Conservation (phyloP, 352 stramenopile genomes). For the Phytophthora quininea region DNA sequence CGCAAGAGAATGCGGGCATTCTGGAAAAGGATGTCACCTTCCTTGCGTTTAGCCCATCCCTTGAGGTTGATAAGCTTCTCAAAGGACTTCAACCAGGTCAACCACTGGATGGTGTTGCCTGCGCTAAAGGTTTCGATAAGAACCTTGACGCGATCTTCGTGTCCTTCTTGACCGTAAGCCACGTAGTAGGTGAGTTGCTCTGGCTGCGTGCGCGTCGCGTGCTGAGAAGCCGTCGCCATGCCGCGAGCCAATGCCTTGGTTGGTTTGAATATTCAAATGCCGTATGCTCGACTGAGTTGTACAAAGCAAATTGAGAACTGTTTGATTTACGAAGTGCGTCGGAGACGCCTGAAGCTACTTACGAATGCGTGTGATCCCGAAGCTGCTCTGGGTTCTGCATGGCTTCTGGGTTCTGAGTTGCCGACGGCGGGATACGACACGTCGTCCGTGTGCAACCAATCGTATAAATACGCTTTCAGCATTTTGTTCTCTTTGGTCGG, state of each 20-base stretch:
- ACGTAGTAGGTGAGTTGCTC: conserved; percentile 4
- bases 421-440: no score
- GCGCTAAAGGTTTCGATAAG: conserved; percentile 3
- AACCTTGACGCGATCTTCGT: conserved; percentile 9
- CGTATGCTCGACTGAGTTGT: background rate
- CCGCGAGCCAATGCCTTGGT: background rate
- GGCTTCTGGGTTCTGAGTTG: no score
- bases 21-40: background rate
- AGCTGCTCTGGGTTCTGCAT: no score
- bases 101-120: background rate
- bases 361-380: no score
- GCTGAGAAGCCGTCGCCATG: background rate
- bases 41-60: background rate
- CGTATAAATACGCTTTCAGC: no score
- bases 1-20: conserved; percentile 1
- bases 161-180: background rate
- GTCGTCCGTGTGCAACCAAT: no score
- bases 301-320: no score
- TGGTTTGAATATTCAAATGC: conserved; percentile 1
- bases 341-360: no score
- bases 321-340: no score
- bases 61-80: background rate
- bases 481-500: no score
- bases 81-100: conserved; percentile 9
- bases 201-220: background rate